These are phyloP conservation scores for Backusella australiensis DNA, from an alignment of 192 early-diverging fungal species.

Conservation along the genomic window DNA sequence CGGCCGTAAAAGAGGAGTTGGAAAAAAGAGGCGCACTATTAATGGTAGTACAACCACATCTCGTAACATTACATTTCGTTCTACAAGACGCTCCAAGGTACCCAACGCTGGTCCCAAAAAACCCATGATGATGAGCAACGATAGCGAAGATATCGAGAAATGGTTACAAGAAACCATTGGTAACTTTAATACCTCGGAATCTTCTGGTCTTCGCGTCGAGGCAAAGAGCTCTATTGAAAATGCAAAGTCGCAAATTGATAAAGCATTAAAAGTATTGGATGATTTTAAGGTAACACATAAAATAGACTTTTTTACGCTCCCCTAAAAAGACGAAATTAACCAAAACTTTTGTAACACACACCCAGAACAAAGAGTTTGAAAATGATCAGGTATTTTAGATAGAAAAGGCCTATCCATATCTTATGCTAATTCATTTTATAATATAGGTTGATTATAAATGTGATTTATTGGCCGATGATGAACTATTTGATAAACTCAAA, in stretches of 20 bases:
- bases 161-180: slow-evolving; percentile 12
- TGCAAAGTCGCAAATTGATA: slow-evolving; percentile 15
- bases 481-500: slow-evolving; percentile 15
- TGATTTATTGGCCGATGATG: slow-evolving; percentile 20
- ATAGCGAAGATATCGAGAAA: slow-evolving; percentile 1
- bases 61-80: slow-evolving; percentile 9
- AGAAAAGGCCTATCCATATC: not conserved
- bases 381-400: slow-evolving; percentile 1
- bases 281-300: slow-evolving; percentile 7
- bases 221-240: slow-evolving; percentile 8
- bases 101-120: not conserved
- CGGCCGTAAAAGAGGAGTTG: not conserved
- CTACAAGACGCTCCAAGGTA: slow-evolving; percentile 4
- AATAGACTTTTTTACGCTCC: not conserved
- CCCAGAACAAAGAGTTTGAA: not conserved
- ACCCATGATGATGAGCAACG: not conserved
- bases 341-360: not conserved
- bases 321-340: not conserved
- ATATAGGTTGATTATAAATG: not conserved
- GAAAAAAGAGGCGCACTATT: not conserved
- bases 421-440: not conserved
- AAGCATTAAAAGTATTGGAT: slow-evolving; percentile 14
- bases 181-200: not conserved
- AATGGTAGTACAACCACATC: slow-evolving; percentile 12
- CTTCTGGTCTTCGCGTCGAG: slow-evolving; percentile 1